phyloP scores from a whole-genome alignment of 2,329 filamentous ascomycete species.

The Colletotrichum agaves region DNA sequence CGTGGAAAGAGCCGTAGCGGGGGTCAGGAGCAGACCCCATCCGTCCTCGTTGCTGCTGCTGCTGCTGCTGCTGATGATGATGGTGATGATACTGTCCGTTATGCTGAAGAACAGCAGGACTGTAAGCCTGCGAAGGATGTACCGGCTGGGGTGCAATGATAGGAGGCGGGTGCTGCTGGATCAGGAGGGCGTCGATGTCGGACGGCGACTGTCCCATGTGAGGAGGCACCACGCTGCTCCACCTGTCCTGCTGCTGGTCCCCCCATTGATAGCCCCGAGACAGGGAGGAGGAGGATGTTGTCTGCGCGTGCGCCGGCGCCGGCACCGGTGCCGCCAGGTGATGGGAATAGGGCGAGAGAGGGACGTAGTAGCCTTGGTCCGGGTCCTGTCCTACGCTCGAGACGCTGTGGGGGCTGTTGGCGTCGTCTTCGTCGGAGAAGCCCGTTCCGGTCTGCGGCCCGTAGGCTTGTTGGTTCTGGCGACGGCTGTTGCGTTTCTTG shows the following conservation, averaged over 20 bases:
- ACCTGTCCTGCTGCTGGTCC: not conserved
- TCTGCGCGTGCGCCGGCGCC: not conserved
- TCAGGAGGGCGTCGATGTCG: not conserved
- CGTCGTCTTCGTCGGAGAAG: not conserved
- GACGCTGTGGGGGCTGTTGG: slow-evolving; percentile 15
- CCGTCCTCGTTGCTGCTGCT: not conserved
- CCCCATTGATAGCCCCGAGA: not conserved
- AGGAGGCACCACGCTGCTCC: not conserved
- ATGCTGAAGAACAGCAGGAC: too few species aligned
- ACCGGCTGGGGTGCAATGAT: not conserved
- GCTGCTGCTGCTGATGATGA: not conserved
- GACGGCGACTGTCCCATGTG: not conserved
- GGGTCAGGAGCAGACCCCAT: not conserved
- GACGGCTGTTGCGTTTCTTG: slow-evolving; percentile 48
- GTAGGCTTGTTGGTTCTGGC: slow-evolving; percentile 4
- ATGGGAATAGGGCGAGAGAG: not conserved
- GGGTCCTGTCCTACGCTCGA: not conserved
- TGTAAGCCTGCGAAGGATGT: not conserved
- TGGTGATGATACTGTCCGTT: too few species aligned
- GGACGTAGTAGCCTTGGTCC: not conserved
- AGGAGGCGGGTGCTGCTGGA: not conserved
- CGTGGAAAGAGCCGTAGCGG: not conserved
- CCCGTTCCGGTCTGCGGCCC: not conserved
- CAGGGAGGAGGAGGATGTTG: not conserved
- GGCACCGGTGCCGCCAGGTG: not conserved